Evolutionary conservation across 768 basidiomycete genomes (phyloP).

Genomic region (Cystofilobasidium ferigula): DNA sequence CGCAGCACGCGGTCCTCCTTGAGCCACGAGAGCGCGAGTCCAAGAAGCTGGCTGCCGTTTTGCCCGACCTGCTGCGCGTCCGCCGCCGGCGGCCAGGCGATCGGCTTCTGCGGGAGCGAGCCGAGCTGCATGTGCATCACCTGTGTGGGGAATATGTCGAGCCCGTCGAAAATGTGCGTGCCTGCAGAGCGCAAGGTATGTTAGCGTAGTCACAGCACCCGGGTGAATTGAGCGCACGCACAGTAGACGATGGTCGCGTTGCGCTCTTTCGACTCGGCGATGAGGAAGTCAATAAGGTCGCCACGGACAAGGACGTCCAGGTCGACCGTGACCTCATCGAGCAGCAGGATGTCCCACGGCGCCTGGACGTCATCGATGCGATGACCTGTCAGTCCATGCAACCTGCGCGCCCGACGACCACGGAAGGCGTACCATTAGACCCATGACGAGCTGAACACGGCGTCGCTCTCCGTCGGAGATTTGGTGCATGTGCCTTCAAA

Average conservation of each 20-base stretch:
- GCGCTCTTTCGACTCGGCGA: conserved; percentile 63
- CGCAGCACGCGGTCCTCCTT: conserved; percentile 59
- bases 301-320: conserved; percentile 89
- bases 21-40: conserved; percentile 74
- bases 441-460: conserved; percentile 85
- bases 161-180: conserved; percentile 92
- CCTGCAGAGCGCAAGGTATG: conserved; percentile 40
- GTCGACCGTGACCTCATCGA: conserved; percentile 77
- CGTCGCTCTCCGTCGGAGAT: conserved; percentile 95
- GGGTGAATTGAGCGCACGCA: too few relatives aligned
- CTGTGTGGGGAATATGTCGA: conserved; percentile 84
- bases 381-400: background rate
- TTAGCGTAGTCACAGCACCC: background rate
- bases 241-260: conserved; percentile 77
- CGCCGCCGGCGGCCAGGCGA: conserved; percentile 51
- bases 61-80: conserved; percentile 1
- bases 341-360: conserved; percentile 71
- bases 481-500: conserved; percentile 68
- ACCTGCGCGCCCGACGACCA: background rate
- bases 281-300: conserved; percentile 78
- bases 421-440: conserved; percentile 57
- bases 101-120: conserved; percentile 48
- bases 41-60: conserved; percentile 48
- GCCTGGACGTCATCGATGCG: conserved; percentile 27
- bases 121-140: conserved; percentile 85